These are phyloP conservation scores for Durio zibethinus DNA, from an alignment of 345 rosid species.

Conservation along the genomic window DNA sequence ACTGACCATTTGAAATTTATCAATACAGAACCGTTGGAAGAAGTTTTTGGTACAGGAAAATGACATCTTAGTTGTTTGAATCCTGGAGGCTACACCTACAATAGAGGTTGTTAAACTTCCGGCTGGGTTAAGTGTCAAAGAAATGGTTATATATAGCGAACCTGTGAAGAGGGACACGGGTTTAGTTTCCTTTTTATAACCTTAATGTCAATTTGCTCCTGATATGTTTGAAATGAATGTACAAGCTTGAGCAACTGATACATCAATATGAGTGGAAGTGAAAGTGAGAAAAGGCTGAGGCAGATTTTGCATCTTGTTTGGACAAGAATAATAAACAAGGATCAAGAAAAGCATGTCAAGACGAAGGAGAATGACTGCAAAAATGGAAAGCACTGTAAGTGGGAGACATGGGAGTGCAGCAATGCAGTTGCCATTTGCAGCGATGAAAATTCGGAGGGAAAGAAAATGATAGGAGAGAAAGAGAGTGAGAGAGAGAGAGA, in stretches of 20 bases:
- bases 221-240: slow-evolving; percentile 30
- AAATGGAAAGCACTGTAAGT: slow-evolving; percentile 38
- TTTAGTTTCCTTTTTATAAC: slow-evolving; percentile 30
- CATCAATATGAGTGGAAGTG: slow-evolving; percentile 30
- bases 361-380: slow-evolving; percentile 15
- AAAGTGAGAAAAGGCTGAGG: slow-evolving; percentile 24
- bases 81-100: slow-evolving; percentile 5
- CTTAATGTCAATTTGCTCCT: slow-evolving; percentile 34
- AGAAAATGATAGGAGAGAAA: slow-evolving; percentile 1
- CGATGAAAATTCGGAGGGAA: slow-evolving; percentile 19
- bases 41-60: slow-evolving; percentile 51
- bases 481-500: not conserved
- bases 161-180: slow-evolving; percentile 49
- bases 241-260: slow-evolving; percentile 36
- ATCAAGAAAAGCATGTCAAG: slow-evolving; percentile 17
- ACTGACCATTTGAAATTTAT: slow-evolving; percentile 49
- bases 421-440: slow-evolving; percentile 41
- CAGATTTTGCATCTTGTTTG: slow-evolving; percentile 29
- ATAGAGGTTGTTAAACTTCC: slow-evolving; percentile 25
- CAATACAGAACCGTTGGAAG: slow-evolving; percentile 77
- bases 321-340: slow-evolving; percentile 32
- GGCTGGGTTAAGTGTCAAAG: slow-evolving; percentile 22
- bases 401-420: slow-evolving; percentile 57
- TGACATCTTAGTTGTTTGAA: slow-evolving; percentile 44
- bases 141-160: slow-evolving; percentile 50